Conservation (phyloP, 75 land plant species). For the Pinus tabuliformis region DNA sequence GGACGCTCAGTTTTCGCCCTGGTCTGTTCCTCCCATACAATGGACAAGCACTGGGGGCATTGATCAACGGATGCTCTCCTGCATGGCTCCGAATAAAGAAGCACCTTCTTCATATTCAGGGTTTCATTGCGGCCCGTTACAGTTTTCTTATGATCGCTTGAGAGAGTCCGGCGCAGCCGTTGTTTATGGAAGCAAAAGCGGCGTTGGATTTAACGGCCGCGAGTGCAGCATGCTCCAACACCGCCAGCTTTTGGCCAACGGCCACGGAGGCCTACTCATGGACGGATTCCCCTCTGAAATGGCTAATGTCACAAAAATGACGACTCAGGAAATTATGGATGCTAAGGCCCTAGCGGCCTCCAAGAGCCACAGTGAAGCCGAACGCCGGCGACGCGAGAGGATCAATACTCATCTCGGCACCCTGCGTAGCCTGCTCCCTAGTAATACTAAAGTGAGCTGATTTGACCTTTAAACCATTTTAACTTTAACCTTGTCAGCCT, state of each 20-base stretch:
- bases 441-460: background rate
- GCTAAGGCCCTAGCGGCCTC: slow-evolving; percentile 32
- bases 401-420: slow-evolving; percentile 46
- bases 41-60: background rate
- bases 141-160: slow-evolving; percentile 6
- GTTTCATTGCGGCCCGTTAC: slow-evolving; percentile 2
- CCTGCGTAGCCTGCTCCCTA: slow-evolving; percentile 6
- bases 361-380: slow-evolving; percentile 61
- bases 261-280: background rate
- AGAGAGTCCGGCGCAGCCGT: background rate
- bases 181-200: slow-evolving; percentile 6
- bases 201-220: background rate
- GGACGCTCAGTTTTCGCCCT: background rate
- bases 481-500: background rate
- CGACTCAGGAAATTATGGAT: slow-evolving; percentile 22
- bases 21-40: slow-evolving; percentile 1
- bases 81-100: slow-evolving; percentile 4
- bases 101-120: slow-evolving; percentile 6
- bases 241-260: background rate
- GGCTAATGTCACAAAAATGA: slow-evolving; percentile 17
- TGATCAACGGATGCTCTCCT: background rate
- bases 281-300: slow-evolving; percentile 8
- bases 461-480: background rate
- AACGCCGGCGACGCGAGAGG: slow-evolving; percentile 43
- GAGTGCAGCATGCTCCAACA: background rate